A percentile compares a stretch with the other conserved stretches of the same genome.
These are phyloP conservation scores for Erysiphe pisi DNA, from an alignment of 2,329 filamentous ascomycete species.

Conservation along the genomic window DNA sequence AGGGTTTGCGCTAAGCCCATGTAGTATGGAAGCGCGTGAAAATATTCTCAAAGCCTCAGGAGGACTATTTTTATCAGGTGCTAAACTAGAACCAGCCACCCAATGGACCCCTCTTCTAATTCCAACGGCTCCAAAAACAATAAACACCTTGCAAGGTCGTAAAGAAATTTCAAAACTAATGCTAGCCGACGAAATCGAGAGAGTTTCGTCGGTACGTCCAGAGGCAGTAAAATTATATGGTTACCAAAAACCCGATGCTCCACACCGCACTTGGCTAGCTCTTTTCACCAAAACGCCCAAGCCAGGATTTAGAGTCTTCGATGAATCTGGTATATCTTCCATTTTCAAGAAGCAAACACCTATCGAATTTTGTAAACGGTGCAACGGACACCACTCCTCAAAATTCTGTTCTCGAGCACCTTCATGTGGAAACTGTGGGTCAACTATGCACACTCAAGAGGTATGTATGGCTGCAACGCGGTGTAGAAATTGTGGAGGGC, in stretches of 20 bases:
- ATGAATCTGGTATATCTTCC: background rate
- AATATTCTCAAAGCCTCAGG: background rate
- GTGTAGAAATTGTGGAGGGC: background rate
- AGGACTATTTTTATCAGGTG: background rate
- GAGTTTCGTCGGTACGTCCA: no score
- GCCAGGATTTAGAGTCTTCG: conserved; percentile 12
- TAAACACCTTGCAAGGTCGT: no score
- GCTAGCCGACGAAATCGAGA: no score
- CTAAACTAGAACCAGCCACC: background rate
- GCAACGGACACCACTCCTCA: background rate
- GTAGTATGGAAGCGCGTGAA: background rate
- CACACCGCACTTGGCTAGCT: conserved; percentile 13
- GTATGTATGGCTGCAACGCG: background rate
- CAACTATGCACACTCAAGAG: background rate
- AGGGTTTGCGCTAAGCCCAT: conserved; percentile 2
- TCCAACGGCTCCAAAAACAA: no score
- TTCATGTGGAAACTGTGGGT: background rate
- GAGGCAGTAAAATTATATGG: no score
- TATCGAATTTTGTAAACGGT: conserved; percentile 19
- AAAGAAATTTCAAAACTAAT: no score
- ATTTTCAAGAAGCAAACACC: background rate
- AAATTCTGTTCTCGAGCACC: background rate
- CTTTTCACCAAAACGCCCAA: background rate
- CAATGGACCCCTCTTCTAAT: background rate
- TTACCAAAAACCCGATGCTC: background rate